These are phyloP conservation scores for Syzygium aromaticum DNA, from an alignment of 345 rosid species.

Conservation along the genomic window DNA sequence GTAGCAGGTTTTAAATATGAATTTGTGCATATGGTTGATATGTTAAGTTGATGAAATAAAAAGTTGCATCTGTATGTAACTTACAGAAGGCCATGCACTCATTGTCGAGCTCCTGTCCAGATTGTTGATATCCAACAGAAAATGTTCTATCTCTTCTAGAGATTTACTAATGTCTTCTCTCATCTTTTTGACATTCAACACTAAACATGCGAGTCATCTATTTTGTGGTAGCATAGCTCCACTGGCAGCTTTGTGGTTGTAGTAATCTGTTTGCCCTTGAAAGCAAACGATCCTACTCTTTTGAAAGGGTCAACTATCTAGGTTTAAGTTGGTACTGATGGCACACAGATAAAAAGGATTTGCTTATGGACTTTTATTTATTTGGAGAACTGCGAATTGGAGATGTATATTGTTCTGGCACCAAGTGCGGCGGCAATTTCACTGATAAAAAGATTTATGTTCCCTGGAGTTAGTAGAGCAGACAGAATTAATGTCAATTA, in stretches of 20 bases:
- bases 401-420: background rate
- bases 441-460: background rate
- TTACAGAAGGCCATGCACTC: background rate
- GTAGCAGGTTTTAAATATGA: background rate
- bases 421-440: background rate
- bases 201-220: background rate
- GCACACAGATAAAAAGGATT: background rate
- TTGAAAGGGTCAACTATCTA: background rate
- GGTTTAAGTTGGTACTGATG: background rate
- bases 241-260: background rate
- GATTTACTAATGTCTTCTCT: background rate
- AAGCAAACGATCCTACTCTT: background rate
- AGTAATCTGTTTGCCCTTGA: background rate
- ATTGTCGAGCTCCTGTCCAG: background rate
- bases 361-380: background rate
- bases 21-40: background rate
- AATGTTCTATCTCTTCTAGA: background rate
- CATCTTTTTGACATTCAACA: background rate
- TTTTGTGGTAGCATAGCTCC: background rate
- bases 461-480: background rate
- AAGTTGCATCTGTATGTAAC: background rate
- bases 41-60: background rate
- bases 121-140: background rate
- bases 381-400: background rate
- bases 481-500: background rate